phyloP scores from a whole-genome alignment of 306 rosid genomes.

The Quercus cerris region DNA sequence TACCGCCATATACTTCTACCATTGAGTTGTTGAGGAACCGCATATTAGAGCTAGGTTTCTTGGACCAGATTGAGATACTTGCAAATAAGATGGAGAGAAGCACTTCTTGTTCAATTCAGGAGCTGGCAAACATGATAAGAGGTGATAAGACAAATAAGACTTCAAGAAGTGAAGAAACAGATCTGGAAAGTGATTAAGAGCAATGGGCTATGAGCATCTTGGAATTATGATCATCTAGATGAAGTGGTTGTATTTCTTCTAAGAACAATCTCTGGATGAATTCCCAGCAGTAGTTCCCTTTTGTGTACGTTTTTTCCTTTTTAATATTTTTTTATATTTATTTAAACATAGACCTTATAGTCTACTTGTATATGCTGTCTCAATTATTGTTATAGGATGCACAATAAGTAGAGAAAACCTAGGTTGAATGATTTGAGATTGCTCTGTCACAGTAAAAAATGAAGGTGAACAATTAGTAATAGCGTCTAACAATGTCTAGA shows the following conservation, averaged over 20 bases:
- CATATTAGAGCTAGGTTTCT: conserved; percentile 56
- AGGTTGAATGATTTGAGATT: neutral
- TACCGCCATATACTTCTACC: conserved; percentile 74
- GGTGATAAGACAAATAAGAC: conserved; percentile 31
- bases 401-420: neutral
- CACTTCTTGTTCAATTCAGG: conserved; percentile 62
- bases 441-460: too few species aligned
- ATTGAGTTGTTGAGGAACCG: conserved; percentile 63
- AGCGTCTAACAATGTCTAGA: too few species aligned
- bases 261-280: neutral
- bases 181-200: conserved; percentile 53
- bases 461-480: too few species aligned
- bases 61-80: conserved; percentile 57
- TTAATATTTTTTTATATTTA: neutral
- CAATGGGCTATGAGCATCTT: neutral
- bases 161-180: conserved; percentile 34
- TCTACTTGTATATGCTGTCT: neutral
- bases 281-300: too few species aligned
- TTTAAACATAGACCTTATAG: neutral
- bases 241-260: neutral
- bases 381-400: neutral
- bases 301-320: too few species aligned
- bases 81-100: conserved; percentile 69
- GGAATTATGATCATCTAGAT: neutral
- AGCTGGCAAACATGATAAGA: conserved; percentile 50